Evolutionary conservation across 2,329 filamentous ascomycete genomes (phyloP), one percentile per base, ranked within the genome.

Genomic region (Chrysosporium keratinophilum): DNA sequence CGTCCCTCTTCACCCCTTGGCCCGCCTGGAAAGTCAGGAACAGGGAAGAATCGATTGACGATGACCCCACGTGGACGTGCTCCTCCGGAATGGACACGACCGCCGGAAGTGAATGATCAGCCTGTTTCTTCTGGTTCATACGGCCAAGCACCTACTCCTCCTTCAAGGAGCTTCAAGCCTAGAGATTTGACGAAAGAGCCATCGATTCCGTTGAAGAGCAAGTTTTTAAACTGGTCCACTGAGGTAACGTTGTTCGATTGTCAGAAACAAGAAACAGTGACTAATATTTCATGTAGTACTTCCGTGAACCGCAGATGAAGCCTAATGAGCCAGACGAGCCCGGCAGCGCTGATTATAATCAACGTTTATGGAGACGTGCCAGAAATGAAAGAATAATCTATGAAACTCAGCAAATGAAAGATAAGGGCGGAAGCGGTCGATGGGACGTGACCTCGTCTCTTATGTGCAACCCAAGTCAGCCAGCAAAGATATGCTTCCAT

Each of bases 221-320:
- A 79, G 7, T 95, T 97, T 69, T 77, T 95, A 58, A 88, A 95
- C 59, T 98, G 91, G 90, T 95, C 90, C 3, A 89, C 93, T 43
- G 91, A 91, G 68, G 74, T 76, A 71, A 65, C 19, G 10, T 39
- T 20, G 9, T 23, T 39, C 9, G 34, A 17, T 2, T 37, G 44
- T 2, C 3, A 12, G 5, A 15, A 34, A n/a, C 15, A 47, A 15
- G 10, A 33, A n/a, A 35, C 2, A 15, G 15, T 23, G 12, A 15
- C 17, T 45, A 23, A 45, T 15, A 35, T 52, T 54, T 65, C 62
- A 63, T 70, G 37, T 52, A 83, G 69, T 97, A 98, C 68, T 98
- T 97, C 77, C 87, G 90, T 31, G 90, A 97, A 68, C 93, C 93
- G 33, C 93, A 98, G 70, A 97, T 98, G 93, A 94, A 93, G 66